Conservation (phyloP, 495 filamentous ascomycete species). For the Beverwykella pulmonaria region DNA sequence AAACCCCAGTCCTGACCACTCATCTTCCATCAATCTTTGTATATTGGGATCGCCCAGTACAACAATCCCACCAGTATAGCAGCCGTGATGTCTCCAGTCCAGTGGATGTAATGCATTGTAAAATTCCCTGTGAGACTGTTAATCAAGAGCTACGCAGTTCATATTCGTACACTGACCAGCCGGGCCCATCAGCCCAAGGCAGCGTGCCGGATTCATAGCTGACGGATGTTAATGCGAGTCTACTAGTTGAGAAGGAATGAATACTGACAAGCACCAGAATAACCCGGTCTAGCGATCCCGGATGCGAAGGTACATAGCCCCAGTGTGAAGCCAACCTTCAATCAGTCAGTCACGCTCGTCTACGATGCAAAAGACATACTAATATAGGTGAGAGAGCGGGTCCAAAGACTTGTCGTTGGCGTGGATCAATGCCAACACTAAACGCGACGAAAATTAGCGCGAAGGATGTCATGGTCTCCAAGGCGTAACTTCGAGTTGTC, state of each 20-base stretch:
- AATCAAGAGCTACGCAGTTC: too few species aligned
- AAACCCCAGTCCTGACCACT: too few species aligned
- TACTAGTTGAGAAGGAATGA: neutral
- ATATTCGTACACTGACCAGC: constrained; percentile 1
- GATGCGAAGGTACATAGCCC: constrained; percentile 53
- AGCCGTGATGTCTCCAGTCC: constrained; percentile 33
- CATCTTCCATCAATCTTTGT: constrained; percentile 11
- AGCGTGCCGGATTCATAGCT: constrained; percentile 36
- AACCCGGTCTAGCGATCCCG: constrained; percentile 52
- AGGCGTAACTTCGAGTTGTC: constrained; percentile 10
- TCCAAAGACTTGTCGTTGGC: constrained; percentile 56
- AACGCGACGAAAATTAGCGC: constrained; percentile 46
- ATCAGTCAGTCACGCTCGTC: neutral
- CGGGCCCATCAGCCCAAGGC: constrained; percentile 35
- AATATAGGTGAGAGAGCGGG: constrained; percentile 55
- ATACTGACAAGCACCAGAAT: constrained; percentile 46
- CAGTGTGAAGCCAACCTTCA: constrained; percentile 53
- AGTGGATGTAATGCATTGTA: constrained; percentile 34
- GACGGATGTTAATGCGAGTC: neutral
- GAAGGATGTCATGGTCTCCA: constrained; percentile 29
- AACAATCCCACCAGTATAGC: constrained; percentile 27
- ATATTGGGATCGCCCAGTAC: constrained; percentile 35
- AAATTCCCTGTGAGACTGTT: constrained; percentile 7
- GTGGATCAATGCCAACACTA: constrained; percentile 62
- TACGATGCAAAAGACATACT: neutral